Evolutionary conservation across 768 basidiomycete species (phyloP), one percentile per base, ranked within the genome.

Genomic region (Pleurotus ostreatus): DNA sequence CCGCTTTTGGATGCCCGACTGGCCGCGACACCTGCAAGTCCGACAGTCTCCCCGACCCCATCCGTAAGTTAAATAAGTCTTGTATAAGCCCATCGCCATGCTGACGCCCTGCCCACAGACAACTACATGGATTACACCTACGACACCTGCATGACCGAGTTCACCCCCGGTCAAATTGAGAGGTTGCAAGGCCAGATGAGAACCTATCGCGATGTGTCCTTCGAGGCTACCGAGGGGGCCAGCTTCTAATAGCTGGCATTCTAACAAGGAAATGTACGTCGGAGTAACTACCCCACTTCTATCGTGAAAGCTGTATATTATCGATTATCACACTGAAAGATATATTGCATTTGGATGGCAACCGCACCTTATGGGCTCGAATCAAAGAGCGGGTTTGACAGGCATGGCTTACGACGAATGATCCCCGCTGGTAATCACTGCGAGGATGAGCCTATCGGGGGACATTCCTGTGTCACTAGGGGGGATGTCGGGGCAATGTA

Each of bases 121-220:
- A 80, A 80, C 70, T 81, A 69, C 71, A 80, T 82, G 80, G 80
- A 81, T 65, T 81, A 79, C 71, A 71, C 69, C 26, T 67, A 77
- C 55, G 79, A 82, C 60, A 63, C 70, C 56, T 81, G 79, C 74
- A 80, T 78, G 78, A 71, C 56, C 57, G 59, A 74, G 55, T 81
- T 80, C 68, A 79, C 79, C 23, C 34, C 68, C 43, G 78, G 79
- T 38, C 79, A 81, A 62, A 61, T 57, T 57, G 67, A 68, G 34
- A 78, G 78, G 58, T 57, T 76, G 47, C 61, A 68, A 59, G 64
- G 63, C 26, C 78, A 79, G 65, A 67, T 81, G 51, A 62, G 68
- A 46, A 78, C 77, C 49, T 79, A 78, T 67, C 74, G 77, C 55
- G 68, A 71, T 37, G 65, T 78, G 55, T 60, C 60, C 20, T 53